Evolutionary conservation across 345 rosid genomes (phyloP), one percentile per base, ranked within the genome.

Genomic region (Ceriops tagal): DNA sequence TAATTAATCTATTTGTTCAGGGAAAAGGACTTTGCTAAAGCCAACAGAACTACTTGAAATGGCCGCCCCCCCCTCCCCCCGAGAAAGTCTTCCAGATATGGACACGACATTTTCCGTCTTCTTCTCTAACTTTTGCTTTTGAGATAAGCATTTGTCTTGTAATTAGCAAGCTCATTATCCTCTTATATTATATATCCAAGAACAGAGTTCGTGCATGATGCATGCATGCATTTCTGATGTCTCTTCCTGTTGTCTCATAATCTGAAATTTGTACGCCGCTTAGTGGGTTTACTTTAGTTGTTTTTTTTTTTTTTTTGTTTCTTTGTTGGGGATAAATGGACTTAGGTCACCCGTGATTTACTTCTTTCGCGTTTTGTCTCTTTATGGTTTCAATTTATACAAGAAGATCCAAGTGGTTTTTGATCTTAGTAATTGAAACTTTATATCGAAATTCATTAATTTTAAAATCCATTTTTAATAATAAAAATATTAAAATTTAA

Each of bases 101-200:
- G 28, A 24, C 24, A 66, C 27, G 5, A 26, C 37, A 49, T n/a
- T 27, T 9, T 47, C 57, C 26, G 62, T 71, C 65, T 68, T 58
- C 64, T 28, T 24, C 52, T 47, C 47, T 58, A 21, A 51, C 66
- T 30, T 76, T 71, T 72, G 61, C 30, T 28, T 22, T 19, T 27
- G 43, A 46, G 61, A 39, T 58, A 10, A 52, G 59, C 28, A 55
- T 24, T 55, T 55, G 59, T 22, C 28, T 27, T 53, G 24, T 53
- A 19, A 34, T 34, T 7, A 1, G 35, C 35, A 5, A 34, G 56
- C 56, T 53, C 28, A 1, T 55, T 9, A 55, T 55, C 28, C 58
- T 21, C 13, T 26, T 22, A 13, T 21, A 55, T 55, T 21, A 55
- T 24, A 27, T 4, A 22, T 22, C 5, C 28, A 22, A 21, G 10